phyloP scores from a whole-genome alignment of 345 rosid species.

The Euphorbia peplus region DNA sequence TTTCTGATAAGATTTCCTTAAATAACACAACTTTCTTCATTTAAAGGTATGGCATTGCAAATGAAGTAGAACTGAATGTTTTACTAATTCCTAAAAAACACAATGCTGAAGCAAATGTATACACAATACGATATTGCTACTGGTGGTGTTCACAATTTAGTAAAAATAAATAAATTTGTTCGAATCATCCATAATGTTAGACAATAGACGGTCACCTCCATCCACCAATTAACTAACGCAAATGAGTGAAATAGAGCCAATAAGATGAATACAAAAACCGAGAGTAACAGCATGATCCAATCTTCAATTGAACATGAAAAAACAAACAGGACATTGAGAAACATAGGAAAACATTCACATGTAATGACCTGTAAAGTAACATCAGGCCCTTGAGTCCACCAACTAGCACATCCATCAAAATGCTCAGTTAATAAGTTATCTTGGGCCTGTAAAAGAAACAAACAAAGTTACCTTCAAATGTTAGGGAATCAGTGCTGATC shows the following conservation, averaged over 20 bases:
- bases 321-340: slow-evolving; percentile 4
- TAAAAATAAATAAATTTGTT: not conserved
- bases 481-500: not conserved
- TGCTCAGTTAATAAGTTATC: slow-evolving; percentile 52
- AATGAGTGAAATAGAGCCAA: not conserved
- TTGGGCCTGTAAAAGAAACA: slow-evolving; percentile 34
- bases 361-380: slow-evolving; percentile 74
- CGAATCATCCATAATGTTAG: not conserved
- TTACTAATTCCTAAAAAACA: not conserved
- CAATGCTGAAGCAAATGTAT: not conserved
- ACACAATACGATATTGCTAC: not conserved
- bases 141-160: not conserved
- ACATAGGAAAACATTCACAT: slow-evolving; percentile 1
- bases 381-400: slow-evolving; percentile 99
- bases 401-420: slow-evolving; percentile 99
- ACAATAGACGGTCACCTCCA: too few relatives aligned
- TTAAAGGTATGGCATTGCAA: not conserved
- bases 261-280: not conserved
- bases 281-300: not conserved
- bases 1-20: not conserved
- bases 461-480: not conserved
- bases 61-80: not conserved
- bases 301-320: not conserved
- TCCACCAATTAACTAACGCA: not conserved
- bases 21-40: not conserved